Base-by-base conservation (phyloP, 164 flowering plant genomes). In the Litsea cubeba region DNA sequence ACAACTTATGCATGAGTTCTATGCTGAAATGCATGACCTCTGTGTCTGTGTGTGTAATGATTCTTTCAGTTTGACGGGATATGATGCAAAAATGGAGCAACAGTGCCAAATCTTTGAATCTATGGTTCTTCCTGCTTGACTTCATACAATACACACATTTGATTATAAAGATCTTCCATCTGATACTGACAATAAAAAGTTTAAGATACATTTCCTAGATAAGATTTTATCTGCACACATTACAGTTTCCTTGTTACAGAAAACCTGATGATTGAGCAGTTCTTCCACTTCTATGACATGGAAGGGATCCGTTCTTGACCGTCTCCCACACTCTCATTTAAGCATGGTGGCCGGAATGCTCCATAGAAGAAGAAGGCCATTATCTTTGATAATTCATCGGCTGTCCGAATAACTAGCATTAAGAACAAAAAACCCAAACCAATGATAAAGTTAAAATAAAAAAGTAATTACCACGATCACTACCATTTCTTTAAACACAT, bases 311-410 rank as follows among this genome's bases (percentile, higher is more conserved):
- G 20, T 82, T 91, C 93, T 50, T 88, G 85, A 68, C 66, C 20
- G 69, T 76, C 80, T 24, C 68, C 85, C 32, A 70, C 40, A 54
- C 26, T 35, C 40, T 40, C 35, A 62, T 67, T 74, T 76, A 95
- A 84, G 79, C 85, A 93, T 26, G 90, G 84, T 69, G 98, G 99
- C 84, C 85, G 90, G 71, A 86, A 84, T 67, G 91, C 98, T 78
- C 97, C 97, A 79, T 84, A 95, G 76, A 91, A 95, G 80, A 88
- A 93, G 86, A 85, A 93, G 26, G 97, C 98, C 99, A 95, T 95
- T 18, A 93, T 90, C 77, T 88, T 95, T 6, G 98, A 93, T 69
- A 90, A 77, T 74, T 95, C 97, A 72, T 91, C 99, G 65, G 97
- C 98, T 32, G 85, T 83, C 77, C 91, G 79, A 58, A 77, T 64